Evolutionary conservation across 208 protist species (phyloP).

Genomic region (Acanthamoeba divionensis): DNA sequence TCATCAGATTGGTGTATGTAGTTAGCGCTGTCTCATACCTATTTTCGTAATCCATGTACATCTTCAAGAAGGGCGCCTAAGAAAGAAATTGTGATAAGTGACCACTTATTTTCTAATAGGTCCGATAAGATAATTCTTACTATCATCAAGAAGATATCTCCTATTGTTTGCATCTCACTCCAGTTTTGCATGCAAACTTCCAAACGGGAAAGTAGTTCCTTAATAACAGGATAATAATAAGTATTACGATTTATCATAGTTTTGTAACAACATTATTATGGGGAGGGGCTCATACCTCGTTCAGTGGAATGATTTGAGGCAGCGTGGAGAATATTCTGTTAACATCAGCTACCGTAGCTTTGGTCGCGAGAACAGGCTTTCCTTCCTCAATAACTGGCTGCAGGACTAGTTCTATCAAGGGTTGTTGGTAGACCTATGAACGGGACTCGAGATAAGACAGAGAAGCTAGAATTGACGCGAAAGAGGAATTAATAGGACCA

Average conservation of each 20-base stretch:
- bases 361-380: no score
- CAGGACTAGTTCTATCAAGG: not conserved
- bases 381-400: not conserved
- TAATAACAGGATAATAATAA: not conserved
- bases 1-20: constrained; percentile 50
- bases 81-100: not conserved
- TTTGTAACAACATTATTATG: not conserved
- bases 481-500: no score
- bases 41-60: constrained; percentile 51
- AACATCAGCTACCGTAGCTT: not conserved
- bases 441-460: not conserved
- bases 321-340: constrained; percentile 45
- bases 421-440: constrained; percentile 24
- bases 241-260: not conserved
- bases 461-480: no score
- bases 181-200: constrained; percentile 38
- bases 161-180: constrained; percentile 25
- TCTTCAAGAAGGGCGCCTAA: constrained; percentile 51
- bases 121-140: not conserved
- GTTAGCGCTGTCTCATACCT: constrained; percentile 30
- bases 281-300: constrained; percentile 18
- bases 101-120: not conserved
- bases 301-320: constrained; percentile 20
- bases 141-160: constrained; percentile 46
- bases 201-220: no score